A percentile compares a stretch with the other conserved stretches of the same genome.
Evolutionary conservation across 2,329 filamentous ascomycete genomes (phyloP).

Genomic region (Sporothrix variecibatus): DNA sequence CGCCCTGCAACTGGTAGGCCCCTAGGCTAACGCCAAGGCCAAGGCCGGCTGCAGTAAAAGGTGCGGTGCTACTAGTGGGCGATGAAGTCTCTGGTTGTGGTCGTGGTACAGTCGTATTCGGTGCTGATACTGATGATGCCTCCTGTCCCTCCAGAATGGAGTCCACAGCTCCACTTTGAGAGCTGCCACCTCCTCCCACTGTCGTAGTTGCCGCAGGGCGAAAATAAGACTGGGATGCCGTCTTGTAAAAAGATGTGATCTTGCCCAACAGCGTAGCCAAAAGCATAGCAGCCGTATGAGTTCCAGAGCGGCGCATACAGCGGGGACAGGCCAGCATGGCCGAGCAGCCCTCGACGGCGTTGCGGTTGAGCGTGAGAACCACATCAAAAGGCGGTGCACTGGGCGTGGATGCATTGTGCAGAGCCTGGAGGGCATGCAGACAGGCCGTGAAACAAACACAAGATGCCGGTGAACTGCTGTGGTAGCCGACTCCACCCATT

Average conservation of each 20-base stretch:
- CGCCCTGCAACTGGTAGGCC: slow-evolving; percentile 48
- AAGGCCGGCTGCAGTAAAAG: slow-evolving; percentile 16
- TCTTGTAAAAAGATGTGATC: slow-evolving; percentile 50
- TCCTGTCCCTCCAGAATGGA: not conserved
- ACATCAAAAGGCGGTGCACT: slow-evolving; percentile 46
- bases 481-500: slow-evolving; percentile 11
- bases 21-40: slow-evolving; percentile 46
- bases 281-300: slow-evolving; percentile 51
- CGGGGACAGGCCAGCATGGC: slow-evolving; percentile 48
- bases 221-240: slow-evolving; percentile 35
- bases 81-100: not conserved
- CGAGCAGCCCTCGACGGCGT: slow-evolving; percentile 52
- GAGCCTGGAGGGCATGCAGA: slow-evolving; percentile 49
- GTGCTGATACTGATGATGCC: slow-evolving; percentile 18
- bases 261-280: slow-evolving; percentile 53
- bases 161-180: not conserved
- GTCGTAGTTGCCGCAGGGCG: not conserved
- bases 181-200: slow-evolving; percentile 9
- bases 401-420: slow-evolving; percentile 44
- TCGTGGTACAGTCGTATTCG: not conserved
- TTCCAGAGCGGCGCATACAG: slow-evolving; percentile 48
- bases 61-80: not conserved
- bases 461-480: slow-evolving; percentile 26
- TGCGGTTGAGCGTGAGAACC: slow-evolving; percentile 49
- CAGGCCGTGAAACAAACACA: slow-evolving; percentile 52